These are phyloP conservation scores for Massarina eburnea DNA, from an alignment of 2,329 filamentous ascomycete genomes.

Conservation along the genomic window DNA sequence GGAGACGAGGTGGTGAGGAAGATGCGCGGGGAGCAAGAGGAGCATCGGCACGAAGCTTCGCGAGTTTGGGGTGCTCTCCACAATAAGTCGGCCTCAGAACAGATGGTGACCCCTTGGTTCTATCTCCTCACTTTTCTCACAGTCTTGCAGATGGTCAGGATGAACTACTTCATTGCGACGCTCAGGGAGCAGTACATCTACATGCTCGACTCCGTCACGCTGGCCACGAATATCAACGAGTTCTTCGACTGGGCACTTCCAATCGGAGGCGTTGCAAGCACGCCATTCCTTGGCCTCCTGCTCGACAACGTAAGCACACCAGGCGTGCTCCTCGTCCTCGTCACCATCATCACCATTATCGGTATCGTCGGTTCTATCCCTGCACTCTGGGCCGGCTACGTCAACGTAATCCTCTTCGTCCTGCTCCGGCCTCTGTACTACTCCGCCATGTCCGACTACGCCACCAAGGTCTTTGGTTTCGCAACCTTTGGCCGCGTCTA, in stretches of 20 bases:
- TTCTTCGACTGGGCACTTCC: slow-evolving; percentile 85
- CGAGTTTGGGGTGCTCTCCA: slow-evolving; percentile 88
- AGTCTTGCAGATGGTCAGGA: slow-evolving; percentile 57
- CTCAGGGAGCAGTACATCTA: slow-evolving; percentile 78
- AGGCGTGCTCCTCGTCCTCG: slow-evolving; percentile 69
- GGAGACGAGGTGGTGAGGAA: slow-evolving; percentile 64
- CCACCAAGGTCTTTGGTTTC: slow-evolving; percentile 89
- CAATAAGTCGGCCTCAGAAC: slow-evolving; percentile 66
- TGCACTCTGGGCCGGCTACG: slow-evolving; percentile 69
- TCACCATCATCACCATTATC: slow-evolving; percentile 69
- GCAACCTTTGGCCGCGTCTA: slow-evolving; percentile 88
- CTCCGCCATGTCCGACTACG: slow-evolving; percentile 84
- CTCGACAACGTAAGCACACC: slow-evolving; percentile 75
- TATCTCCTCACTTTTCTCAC: slow-evolving; percentile 81
- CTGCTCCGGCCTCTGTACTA: slow-evolving; percentile 87
- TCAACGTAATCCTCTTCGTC: slow-evolving; percentile 76
- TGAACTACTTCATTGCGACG: slow-evolving; percentile 93
- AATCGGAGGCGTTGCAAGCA: slow-evolving; percentile 74
- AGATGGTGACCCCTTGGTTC: slow-evolving; percentile 82
- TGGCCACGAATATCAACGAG: slow-evolving; percentile 70
- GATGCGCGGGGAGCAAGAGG: slow-evolving; percentile 62
- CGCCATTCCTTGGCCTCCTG: slow-evolving; percentile 79
- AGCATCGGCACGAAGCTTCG: slow-evolving; percentile 66
- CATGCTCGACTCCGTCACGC: slow-evolving; percentile 63
- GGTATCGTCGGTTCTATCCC: slow-evolving; percentile 74